Percentiles rank a stretch among this genome's conserved stretches.
phyloP scores from a whole-genome alignment of 805 yeast species.

The Yarrowia alimentaria region DNA sequence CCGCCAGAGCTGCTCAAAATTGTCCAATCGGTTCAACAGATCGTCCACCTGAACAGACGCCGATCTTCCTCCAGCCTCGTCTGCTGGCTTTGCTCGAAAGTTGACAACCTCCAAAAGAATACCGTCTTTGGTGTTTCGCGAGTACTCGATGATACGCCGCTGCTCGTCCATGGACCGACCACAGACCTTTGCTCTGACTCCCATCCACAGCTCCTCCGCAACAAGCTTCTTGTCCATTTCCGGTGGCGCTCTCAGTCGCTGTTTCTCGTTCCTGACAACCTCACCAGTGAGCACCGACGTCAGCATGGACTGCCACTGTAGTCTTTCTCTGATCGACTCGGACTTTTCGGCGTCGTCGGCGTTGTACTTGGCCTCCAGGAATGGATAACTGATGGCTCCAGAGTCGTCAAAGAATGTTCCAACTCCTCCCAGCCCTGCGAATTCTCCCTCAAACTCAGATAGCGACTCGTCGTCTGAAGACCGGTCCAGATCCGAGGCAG shows the following conservation, averaged over 20 bases:
- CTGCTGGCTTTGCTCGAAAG: slow-evolving; percentile 14
- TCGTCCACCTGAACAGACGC: slow-evolving; percentile 54
- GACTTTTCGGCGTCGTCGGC: slow-evolving; percentile 37
- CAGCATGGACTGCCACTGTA: slow-evolving; percentile 96
- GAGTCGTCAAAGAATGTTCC: slow-evolving; percentile 37
- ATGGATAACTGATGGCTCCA: slow-evolving; percentile 31
- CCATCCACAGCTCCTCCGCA: slow-evolving; percentile 79
- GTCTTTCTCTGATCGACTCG: slow-evolving; percentile 55
- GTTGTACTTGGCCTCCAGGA: slow-evolving; percentile 34
- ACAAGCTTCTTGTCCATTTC: slow-evolving; percentile 48
- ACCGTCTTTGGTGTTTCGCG: slow-evolving; percentile 70
- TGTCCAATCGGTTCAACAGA: slow-evolving; percentile 60
- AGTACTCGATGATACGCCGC: slow-evolving; percentile 59
- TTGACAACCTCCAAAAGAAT: slow-evolving; percentile 49
- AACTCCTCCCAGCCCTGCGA: slow-evolving; percentile 38
- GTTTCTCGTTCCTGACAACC: slow-evolving; percentile 84
- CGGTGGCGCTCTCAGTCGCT: slow-evolving; percentile 47
- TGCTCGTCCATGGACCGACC: slow-evolving; percentile 83
- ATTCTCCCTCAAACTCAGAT: slow-evolving; percentile 33
- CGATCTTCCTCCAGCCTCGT: slow-evolving; percentile 35
- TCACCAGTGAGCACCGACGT: slow-evolving; percentile 91
- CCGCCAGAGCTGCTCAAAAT: slow-evolving; percentile 75
- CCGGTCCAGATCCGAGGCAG: slow-evolving; percentile 39
- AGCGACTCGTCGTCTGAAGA: slow-evolving; percentile 39
- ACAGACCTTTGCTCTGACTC: slow-evolving; percentile 74